These are phyloP conservation scores for Cryptococcus amylolentus DNA, from an alignment of 1,284 basidiomycete species.

Conservation along the genomic window DNA sequence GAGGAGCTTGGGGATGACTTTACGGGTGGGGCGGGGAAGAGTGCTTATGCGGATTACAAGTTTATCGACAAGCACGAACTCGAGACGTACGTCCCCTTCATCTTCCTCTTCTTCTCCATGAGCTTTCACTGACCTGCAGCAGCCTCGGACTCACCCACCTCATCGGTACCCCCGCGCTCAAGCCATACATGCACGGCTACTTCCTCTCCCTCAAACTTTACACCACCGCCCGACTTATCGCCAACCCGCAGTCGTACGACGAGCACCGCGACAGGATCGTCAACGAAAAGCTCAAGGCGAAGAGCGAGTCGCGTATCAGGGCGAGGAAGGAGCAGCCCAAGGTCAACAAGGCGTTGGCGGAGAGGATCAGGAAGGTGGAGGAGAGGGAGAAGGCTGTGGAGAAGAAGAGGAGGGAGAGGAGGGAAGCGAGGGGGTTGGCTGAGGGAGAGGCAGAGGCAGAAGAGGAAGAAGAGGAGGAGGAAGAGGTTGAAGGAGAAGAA, in stretches of 20 bases:
- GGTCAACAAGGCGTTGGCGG: slow-evolving; percentile 89
- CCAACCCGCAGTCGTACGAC: slow-evolving; percentile 92
- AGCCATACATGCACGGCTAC: slow-evolving; percentile 99
- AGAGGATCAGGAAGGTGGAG: slow-evolving; percentile 72
- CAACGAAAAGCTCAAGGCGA: slow-evolving; percentile 83
- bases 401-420: slow-evolving; percentile 57
- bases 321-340: slow-evolving; percentile 65
- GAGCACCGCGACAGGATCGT: slow-evolving; percentile 88
- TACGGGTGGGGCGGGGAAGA: slow-evolving; percentile 46
- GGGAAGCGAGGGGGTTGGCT: slow-evolving; percentile 48
- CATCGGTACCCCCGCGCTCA: slow-evolving; percentile 87
- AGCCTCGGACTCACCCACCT: slow-evolving; percentile 85
- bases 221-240: slow-evolving; percentile 89
- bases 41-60: slow-evolving; percentile 91
- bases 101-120: not conserved
- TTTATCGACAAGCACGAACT: slow-evolving; percentile 89
- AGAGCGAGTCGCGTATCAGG: slow-evolving; percentile 89
- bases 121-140: not conserved
- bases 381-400: slow-evolving; percentile 64
- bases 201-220: slow-evolving; percentile 94
- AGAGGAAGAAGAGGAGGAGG: slow-evolving; percentile 29
- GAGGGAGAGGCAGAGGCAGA: slow-evolving; percentile 18
- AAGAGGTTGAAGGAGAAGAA: slow-evolving; percentile 48
- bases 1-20: slow-evolving; percentile 93
- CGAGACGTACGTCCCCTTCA: slow-evolving; percentile 60